Conservation (phyloP, 2,329 filamentous ascomycete species). For the Xylaria sp. region DNA sequence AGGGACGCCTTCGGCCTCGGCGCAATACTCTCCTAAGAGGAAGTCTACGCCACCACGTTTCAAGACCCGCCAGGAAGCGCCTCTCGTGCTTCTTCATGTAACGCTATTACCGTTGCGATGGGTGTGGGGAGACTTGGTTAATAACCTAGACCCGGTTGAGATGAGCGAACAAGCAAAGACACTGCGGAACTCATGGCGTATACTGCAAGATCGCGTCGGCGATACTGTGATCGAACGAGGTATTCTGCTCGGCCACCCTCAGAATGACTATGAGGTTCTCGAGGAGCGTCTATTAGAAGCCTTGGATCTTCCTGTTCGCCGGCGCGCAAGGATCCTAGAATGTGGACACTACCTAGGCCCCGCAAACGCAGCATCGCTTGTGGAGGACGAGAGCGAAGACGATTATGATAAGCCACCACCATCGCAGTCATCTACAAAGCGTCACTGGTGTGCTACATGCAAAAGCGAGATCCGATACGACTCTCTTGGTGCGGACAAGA, state of each 20-base stretch:
- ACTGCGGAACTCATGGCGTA: conserved; percentile 71
- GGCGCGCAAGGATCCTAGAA: conserved; percentile 75
- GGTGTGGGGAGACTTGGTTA: conserved; percentile 69
- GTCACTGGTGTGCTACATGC: conserved; percentile 68
- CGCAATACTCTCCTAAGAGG: conserved; percentile 66
- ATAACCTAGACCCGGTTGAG: conserved; percentile 51
- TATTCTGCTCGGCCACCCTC: conserved; percentile 79
- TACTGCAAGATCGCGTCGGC: conserved; percentile 75
- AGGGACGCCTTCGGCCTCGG: conserved; percentile 64
- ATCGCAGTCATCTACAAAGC: conserved; percentile 49
- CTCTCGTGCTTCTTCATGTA: conserved; percentile 81
- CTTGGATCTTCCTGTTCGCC: conserved; percentile 73
- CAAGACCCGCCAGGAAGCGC: conserved; percentile 66
- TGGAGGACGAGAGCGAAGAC: conserved; percentile 60
- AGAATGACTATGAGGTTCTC: conserved; percentile 81
- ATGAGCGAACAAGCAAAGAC: conserved; percentile 57
- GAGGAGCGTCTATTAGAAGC: conserved; percentile 82
- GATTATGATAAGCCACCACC: conserved; percentile 55
- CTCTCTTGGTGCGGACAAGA: conserved; percentile 63
- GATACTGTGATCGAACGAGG: conserved; percentile 80
- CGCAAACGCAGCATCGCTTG: conserved; percentile 59
- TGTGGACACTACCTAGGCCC: conserved; percentile 81
- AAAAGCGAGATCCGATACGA: conserved; percentile 66
- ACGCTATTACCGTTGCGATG: conserved; percentile 78
- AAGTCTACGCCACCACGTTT: conserved; percentile 67